Conservation (phyloP, 352 stramenopile genomes). For the Sclerospora graminicola region DNA sequence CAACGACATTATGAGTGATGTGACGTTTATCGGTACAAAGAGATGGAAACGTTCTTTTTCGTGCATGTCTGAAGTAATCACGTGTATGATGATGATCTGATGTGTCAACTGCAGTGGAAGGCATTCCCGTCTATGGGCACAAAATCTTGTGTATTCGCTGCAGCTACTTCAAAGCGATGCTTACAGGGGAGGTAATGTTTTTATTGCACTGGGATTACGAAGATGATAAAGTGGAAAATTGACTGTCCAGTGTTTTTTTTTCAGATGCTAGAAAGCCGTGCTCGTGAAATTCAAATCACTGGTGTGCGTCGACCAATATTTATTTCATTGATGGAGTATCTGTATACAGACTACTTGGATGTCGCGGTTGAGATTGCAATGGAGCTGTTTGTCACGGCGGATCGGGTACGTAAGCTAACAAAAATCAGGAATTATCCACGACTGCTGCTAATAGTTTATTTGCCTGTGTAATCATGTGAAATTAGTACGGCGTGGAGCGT, state of each 20-base stretch:
- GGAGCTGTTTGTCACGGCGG: conserved; percentile 90
- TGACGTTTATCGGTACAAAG: conserved; percentile 73
- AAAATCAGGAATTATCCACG: too few relatives aligned
- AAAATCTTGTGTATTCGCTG: conserved; percentile 91
- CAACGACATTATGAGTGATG: conserved; percentile 81
- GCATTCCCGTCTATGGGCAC: conserved; percentile 78
- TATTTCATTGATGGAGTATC: conserved; percentile 90
- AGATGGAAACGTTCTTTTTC: neutral
- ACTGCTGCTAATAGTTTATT: too few relatives aligned
- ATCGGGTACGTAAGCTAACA: conserved; percentile 38
- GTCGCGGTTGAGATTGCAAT: conserved; percentile 88
- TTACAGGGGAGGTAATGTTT: conserved; percentile 56
- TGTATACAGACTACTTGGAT: conserved; percentile 94
- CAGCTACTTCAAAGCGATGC: conserved; percentile 90
- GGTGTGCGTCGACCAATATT: conserved; percentile 90
- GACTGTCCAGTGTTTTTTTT: neutral
- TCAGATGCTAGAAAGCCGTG: conserved; percentile 87
- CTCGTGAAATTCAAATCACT: conserved; percentile 86
- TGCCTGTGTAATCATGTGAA: neutral
- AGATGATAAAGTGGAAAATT: neutral
- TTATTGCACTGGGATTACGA: neutral
- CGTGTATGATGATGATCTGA: neutral
- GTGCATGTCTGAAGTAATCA: neutral
- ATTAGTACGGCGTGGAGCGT: conserved; percentile 73
- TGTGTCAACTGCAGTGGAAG: conserved; percentile 45